Base-by-base conservation (phyloP, 768 basidiomycete species). In the Leccinum disarticulatum region DNA sequence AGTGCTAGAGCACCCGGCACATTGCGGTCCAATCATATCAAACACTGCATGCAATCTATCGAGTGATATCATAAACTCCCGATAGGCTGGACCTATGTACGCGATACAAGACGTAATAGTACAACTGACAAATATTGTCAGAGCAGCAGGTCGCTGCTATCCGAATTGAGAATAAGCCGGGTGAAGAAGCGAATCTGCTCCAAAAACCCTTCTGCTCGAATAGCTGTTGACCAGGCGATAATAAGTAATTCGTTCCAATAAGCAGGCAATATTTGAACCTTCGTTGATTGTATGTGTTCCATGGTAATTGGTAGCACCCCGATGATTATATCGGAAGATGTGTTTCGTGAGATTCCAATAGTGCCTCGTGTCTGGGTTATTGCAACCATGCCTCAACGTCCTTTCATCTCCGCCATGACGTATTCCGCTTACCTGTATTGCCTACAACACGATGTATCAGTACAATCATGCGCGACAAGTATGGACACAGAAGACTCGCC, bases 281-380 rank as follows among this genome's bases (percentile, higher is more conserved):
- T 72, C 70, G 10, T 71, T 73, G 28, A 60, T 49, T 30, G 72
- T 73, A 59, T 73, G 71, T 14, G 48, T 43, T 22, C 70, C 79
- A 13, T 71, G 70, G 58, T 83, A 82, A 58, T 67, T 68, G 33
- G 36, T 25, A 22, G 33, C 54, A 38, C 62, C 65, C n/a, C 61
- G 58, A 62, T 78, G 78, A 17, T 71, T 71, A 64, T 80, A 83
- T 46, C 80, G 79, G 71, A 80, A 80, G 57, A 81, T 81, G 61
- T 81, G 75, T 35, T 62, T 63, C 22, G 81, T 80, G 27, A 83
- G 72, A 56, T 72, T 71, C 81, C 80, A 80, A 54, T 81, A 80
- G 53, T 72, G 71, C 46, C 70, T 62, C 15, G 82, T 82, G 64
- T 83, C 80, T 79, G 61, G 2, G 46, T 54, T 54, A 55, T 57